Evolutionary conservation across 495 filamentous ascomycete genomes (phyloP), one percentile per base, ranked within the genome.

Genomic region (Lineolata rhizophorae): DNA sequence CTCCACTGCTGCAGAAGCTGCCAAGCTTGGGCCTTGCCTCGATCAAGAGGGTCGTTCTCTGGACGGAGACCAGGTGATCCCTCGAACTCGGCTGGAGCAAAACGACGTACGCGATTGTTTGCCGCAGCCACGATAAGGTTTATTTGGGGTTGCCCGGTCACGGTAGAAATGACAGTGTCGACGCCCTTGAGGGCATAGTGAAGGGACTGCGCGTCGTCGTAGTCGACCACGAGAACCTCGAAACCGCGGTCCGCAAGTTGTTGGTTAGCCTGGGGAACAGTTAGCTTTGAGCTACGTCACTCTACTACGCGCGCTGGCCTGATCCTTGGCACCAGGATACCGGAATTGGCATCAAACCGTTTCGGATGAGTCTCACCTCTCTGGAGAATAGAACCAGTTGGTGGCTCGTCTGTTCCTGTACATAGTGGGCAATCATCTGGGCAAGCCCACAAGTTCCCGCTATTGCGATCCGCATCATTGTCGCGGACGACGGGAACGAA

Each of bases 141-240:
- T 38, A 79, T 57, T 40, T 82, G 75, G 18, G 69, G 57, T 31
- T 44, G 49, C 21, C 67, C 65, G 2, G 65, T 62, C 20, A 82
- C 66, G 9, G 76, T 80, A 3, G 76, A 82, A 34, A 82, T 76
- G 39, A 81, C 61, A 14, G 72, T 62, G 51, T 79, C 70, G n/a
- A 77, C 61, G 9, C 75, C 75, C 34, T 59, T 53, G 8, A 82
- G 60, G n/a, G 63, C 57, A 41, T 61, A 69, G 8, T 60, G 54
- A 4, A 82, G 55, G n/a, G 62, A 55, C 18, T 53, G 51, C 18
- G 60, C 43, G 38, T 62, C 50, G 40, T 52, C 44, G 46, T 77
- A 82, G 52, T 79, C 61, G 14, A 80, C 71, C 20, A 62, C 52
- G 34, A 61, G 52, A 21, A 76, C 64, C 45, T 76, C 65, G 37